Percentiles rank a stretch among this genome's conserved stretches.
Conservation (phyloP, 257 asterid species). For the Scutellaria minor region DNA sequence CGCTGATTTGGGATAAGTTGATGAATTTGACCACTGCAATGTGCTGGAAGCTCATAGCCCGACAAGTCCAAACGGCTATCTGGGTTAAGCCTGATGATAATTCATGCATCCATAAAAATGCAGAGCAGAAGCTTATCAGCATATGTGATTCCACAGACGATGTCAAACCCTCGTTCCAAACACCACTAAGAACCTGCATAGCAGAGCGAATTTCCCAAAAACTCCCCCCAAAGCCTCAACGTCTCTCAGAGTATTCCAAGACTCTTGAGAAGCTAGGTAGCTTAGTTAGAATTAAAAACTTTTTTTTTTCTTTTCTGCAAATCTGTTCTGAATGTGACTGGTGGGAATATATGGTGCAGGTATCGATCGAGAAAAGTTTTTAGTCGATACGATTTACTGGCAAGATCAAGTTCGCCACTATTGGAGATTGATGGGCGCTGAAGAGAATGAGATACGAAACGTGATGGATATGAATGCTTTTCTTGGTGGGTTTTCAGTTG, state of each 20-base stretch:
- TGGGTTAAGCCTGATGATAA: constrained; percentile 75
- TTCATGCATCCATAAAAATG: constrained; percentile 66
- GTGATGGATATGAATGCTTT: constrained; percentile 92
- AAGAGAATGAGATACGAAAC: constrained; percentile 72
- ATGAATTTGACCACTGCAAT: constrained; percentile 73
- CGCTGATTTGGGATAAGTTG: constrained; percentile 80
- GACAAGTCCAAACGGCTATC: constrained; percentile 89
- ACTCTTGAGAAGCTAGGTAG: constrained; percentile 69
- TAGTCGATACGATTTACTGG: constrained; percentile 86
- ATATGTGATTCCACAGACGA: constrained; percentile 65
- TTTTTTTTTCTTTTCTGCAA: neutral
- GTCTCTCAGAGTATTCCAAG: constrained; percentile 72
- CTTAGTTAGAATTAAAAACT: constrained; percentile 2
- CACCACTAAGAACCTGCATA: constrained; percentile 41
- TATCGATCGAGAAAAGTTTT: constrained; percentile 58
- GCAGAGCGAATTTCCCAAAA: constrained; percentile 35
- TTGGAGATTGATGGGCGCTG: constrained; percentile 85
- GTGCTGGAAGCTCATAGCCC: constrained; percentile 97
- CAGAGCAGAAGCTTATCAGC: constrained; percentile 52
- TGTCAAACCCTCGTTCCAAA: constrained; percentile 41
- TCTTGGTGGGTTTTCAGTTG: constrained; percentile 92
- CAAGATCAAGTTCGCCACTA: constrained; percentile 94
- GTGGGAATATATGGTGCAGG: constrained; percentile 49
- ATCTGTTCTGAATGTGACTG: too few species aligned
- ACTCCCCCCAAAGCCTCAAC: constrained; percentile 71